Base-by-base conservation (phyloP, 1,284 basidiomycete species). In the Ustilago bromivora region DNA sequence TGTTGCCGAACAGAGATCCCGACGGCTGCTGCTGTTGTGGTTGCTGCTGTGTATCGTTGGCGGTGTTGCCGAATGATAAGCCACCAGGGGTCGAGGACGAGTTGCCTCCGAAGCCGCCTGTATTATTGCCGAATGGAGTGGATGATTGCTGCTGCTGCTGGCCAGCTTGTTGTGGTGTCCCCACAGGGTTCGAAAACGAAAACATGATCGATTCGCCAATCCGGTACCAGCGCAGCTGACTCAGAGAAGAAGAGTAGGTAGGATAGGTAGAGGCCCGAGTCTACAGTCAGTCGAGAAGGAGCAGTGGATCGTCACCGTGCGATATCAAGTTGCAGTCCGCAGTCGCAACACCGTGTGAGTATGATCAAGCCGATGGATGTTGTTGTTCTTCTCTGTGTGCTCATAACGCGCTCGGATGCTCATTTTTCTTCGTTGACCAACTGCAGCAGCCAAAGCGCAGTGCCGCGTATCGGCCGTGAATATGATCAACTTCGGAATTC, bases 51-150 rank as follows among this genome's bases (percentile, higher is more conserved):
- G 51, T 46, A 11, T 57, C 56, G 34, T 73, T 57, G 8, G 57
- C 34, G 6, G 52, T 36, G 58, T 71, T 69, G n/a, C 65, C 69
- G n/a, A 72, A 66, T 2, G 72, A 78, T 54, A 78, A 67, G 31
- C 57, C 58, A 12, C 71, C 71, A 1, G 71, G 71, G 2, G 71
- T 68, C 12, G 67, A 63, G 52, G 70, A 71, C 0, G 62, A 57
- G 51, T 70, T 76, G 67, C 56, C 64, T 56, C 56, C 65, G 56
- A 68, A 61, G 4, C 68, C 73, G 28, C 65, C 64, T 13, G 64
- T 56, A 28, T 46, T 66, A 49, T 51, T 19, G 10, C 66, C 66
- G 46, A 73, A 77, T 4, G 63, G 66, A 11, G 75, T 70, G 11
- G 68, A 68, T n/a, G 68, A 68, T 47, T 62, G 69, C 32, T 65